A percentile compares a stretch with the other conserved stretches of the same genome.
These are phyloP conservation scores for Trichophyton benhamiae DNA, from an alignment of 2,329 filamentous ascomycete genomes.

Conservation along the genomic window DNA sequence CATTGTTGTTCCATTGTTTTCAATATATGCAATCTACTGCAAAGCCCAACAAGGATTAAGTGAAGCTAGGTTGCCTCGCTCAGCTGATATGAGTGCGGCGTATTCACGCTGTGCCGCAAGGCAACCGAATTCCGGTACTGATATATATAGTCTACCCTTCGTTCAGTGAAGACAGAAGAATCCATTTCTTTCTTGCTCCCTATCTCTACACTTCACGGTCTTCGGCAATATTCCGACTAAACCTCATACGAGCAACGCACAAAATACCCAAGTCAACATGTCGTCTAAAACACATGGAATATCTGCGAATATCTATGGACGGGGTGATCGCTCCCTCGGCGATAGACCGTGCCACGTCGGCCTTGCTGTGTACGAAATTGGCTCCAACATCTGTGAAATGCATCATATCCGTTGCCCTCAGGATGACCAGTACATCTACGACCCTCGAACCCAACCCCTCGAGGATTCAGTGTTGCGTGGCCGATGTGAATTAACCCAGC, in stretches of 20 bases:
- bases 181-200: neutral
- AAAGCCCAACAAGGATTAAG: no score
- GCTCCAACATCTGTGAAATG: constrained; percentile 16
- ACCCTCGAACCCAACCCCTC: constrained; percentile 14
- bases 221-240: neutral
- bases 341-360: constrained; percentile 17
- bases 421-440: constrained; percentile 15
- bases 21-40: no score
- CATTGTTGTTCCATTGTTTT: no score
- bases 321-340: constrained; percentile 14
- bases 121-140: neutral
- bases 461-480: constrained; percentile 14
- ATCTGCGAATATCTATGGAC: constrained; percentile 17
- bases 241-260: neutral
- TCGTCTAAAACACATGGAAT: constrained; percentile 7
- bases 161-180: neutral
- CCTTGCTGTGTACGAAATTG: constrained; percentile 14
- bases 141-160: neutral
- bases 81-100: neutral
- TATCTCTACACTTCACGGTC: neutral
- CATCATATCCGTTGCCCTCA: constrained; percentile 17
- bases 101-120: neutral
- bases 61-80: neutral
- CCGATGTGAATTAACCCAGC: constrained; percentile 14
- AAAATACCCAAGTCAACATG: neutral